Evolutionary conservation across 2,329 filamentous ascomycete genomes (phyloP), one percentile per base, ranked within the genome.

Genomic region (Colletotrichum tanaceti): DNA sequence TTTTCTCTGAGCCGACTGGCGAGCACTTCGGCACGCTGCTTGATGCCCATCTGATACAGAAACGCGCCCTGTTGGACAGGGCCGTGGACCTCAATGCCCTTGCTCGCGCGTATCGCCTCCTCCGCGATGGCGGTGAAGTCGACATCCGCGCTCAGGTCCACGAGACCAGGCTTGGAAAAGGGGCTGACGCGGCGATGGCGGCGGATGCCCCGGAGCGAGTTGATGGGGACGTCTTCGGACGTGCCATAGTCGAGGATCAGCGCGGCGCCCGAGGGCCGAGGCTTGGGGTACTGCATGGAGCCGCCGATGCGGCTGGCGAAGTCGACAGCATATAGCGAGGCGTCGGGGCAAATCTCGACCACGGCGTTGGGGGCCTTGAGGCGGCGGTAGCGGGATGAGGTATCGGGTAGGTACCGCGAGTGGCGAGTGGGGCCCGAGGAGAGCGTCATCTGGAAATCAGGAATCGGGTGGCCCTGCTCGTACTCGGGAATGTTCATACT

Each of bases 171-270:
- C 6, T 88, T 84, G 1, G 87, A 85, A 74, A 99, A 93, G 4
- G 96, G 93, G 24, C 90, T 94, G 53, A 97, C 91, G 28, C 86
- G 85, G 28, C 85, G 83, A 81, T 99, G 96, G 16, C 86, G 83
- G 43, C 90, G 88, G 78, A 99, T 98, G 24, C 96, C 96, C 39
- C 96, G 91, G 24, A 99, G 86, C 0, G 94, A 97, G 84, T 97
- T 97, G 69, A 92, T 84, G 3, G 96, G 96, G 57, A 99, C 90
- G 0, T 84, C 92, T 73, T 89, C 85, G 3, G 89, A 80, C 5
- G 95, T 92, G 20, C 96, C 96, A 80, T 99, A 99, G 82, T 99
- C 96, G 53, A 99, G 89, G 73, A 99, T 93, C n/a, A 99, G 85
- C 0, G 95, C 96, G 10, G 94, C 96, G 58, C 96, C 96, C 0